A percentile compares a stretch with the other conserved stretches of the same genome.
phyloP scores from a whole-genome alignment of 352 stramenopile species.

The Pythium dissotocum region DNA sequence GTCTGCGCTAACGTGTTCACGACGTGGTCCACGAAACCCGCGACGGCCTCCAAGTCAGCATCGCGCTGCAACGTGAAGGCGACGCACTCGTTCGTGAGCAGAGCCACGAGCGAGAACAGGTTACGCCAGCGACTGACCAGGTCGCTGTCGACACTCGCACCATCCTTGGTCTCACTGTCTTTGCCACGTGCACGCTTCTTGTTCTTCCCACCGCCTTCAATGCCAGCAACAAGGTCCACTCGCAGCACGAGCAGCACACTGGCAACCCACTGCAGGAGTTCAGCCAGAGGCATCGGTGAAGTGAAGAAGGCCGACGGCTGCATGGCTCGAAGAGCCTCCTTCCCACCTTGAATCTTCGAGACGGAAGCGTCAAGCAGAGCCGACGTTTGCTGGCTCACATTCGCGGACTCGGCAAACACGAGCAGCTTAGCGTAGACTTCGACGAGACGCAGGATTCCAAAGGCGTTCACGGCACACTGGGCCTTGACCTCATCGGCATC shows the following conservation, averaged over 20 bases:
- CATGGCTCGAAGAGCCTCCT: slow-evolving; percentile 42
- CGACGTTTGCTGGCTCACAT: slow-evolving; percentile 51
- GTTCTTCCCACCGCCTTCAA: slow-evolving; percentile 47
- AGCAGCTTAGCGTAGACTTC: slow-evolving; percentile 72
- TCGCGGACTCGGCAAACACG: slow-evolving; percentile 49
- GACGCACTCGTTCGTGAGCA: slow-evolving; percentile 63
- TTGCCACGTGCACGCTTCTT: slow-evolving; percentile 21
- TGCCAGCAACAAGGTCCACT: slow-evolving; percentile 37
- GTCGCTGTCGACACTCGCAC: slow-evolving; percentile 6
- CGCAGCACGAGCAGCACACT: slow-evolving; percentile 54
- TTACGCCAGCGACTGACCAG: slow-evolving; percentile 69
- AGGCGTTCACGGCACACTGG: slow-evolving; percentile 52
- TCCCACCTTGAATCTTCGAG: slow-evolving; percentile 38
- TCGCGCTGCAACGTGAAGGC: slow-evolving; percentile 62
- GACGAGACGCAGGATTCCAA: slow-evolving; percentile 63
- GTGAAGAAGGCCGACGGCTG: slow-evolving; percentile 70
- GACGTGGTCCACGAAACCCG: slow-evolving; percentile 43
- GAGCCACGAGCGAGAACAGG: slow-evolving; percentile 60
- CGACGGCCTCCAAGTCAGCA: slow-evolving; percentile 17
- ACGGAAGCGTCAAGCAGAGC: slow-evolving; percentile 36
- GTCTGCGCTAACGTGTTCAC: slow-evolving; percentile 49
- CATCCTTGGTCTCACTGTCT: background rate
- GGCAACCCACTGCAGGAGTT: slow-evolving; percentile 56
- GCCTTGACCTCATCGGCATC: slow-evolving; percentile 40
- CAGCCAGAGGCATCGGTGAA: slow-evolving; percentile 41